Conservation (phyloP, 2,329 filamentous ascomycete genomes). For the Xylaria sp. region DNA sequence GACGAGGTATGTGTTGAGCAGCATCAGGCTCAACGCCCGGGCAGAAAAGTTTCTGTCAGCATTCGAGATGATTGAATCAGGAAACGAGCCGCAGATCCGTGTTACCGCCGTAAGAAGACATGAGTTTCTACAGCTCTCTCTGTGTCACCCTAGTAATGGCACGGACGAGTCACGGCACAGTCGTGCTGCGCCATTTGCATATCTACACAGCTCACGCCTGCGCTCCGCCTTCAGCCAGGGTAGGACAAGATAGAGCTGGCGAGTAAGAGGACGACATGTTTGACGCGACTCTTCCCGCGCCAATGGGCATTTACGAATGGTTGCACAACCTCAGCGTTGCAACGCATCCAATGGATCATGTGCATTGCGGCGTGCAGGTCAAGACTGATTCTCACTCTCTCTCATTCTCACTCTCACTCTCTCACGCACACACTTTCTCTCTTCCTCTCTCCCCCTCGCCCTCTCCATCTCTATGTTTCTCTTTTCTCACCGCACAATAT, state of each 20-base stretch:
- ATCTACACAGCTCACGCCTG: constrained; percentile 18
- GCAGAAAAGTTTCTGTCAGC: not conserved
- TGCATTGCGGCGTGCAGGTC: constrained; percentile 15
- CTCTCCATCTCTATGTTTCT: no score
- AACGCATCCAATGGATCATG: constrained; percentile 22
- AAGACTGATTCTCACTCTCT: no score
- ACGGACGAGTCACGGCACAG: constrained; percentile 22
- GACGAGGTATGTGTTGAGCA: not conserved
- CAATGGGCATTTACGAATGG: constrained; percentile 16
- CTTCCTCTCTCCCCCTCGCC: no score
- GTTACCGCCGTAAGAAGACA: constrained; percentile 20
- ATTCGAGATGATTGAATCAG: constrained; percentile 6
- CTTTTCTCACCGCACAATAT: no score
- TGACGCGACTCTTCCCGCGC: constrained; percentile 14
- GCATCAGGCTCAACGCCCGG: not conserved
- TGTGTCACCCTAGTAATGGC: constrained; percentile 21
- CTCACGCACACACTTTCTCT: no score
- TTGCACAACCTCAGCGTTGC: constrained; percentile 22
- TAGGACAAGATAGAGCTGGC: constrained; percentile 12
- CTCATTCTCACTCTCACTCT: no score
- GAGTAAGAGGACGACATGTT: constrained; percentile 10
- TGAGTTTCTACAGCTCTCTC: constrained; percentile 9
- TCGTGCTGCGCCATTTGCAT: constrained; percentile 18
- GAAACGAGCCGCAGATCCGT: constrained; percentile 10
- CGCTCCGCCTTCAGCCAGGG: constrained; percentile 13